phyloP scores from a whole-genome alignment of 129 eudicot species.

The Arctium lappa region DNA sequence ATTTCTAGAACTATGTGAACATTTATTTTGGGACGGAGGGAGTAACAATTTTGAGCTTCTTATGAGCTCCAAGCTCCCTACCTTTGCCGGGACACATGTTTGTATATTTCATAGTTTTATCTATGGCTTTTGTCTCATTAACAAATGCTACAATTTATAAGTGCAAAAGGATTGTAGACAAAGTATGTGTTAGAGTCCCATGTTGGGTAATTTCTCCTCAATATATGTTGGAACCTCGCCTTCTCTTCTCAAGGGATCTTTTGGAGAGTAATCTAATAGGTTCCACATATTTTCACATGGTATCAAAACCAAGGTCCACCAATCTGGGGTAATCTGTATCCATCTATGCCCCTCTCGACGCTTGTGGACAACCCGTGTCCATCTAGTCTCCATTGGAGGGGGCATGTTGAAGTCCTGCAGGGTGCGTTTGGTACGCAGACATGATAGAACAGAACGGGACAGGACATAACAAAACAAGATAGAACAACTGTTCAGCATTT shows the following conservation, averaged over 20 bases:
- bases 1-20: neutral
- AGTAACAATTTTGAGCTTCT: neutral
- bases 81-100: neutral
- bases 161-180: neutral
- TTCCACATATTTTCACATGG: neutral
- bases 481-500: too few species aligned
- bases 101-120: neutral
- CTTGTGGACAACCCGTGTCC: neutral
- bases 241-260: too few species aligned
- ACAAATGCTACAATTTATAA: neutral
- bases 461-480: too few species aligned
- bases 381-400: neutral
- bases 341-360: neutral
- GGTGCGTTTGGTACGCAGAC: too few species aligned
- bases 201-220: neutral
- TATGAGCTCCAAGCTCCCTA: neutral
- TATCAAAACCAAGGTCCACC: neutral
- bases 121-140: neutral
- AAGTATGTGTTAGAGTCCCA: neutral
- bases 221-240: neutral
- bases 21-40: neutral
- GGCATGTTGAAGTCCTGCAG: neutral
- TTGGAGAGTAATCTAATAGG: neutral
- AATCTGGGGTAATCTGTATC: neutral
- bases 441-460: too few species aligned